Evolutionary conservation across 139 green algal genomes (phyloP), one percentile per base, ranked within the genome.

Genomic region (Zygnema circumcarinatum): DNA sequence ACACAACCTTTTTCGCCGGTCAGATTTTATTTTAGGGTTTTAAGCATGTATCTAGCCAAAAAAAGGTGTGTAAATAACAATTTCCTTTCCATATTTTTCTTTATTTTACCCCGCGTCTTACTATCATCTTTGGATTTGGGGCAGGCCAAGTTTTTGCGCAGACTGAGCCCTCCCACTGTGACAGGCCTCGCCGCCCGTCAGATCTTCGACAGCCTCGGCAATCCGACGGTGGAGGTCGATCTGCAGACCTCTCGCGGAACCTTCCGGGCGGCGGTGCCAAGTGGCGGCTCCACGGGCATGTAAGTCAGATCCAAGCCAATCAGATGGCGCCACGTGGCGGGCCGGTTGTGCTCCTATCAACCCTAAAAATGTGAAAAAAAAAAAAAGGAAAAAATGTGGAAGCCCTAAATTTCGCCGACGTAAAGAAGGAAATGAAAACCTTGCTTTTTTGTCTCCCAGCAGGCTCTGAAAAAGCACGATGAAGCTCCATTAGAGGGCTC

Each of bases 181-280:
- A 80, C 40, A 2, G 86, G 79, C 7, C 41, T 90, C 1, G 25
- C 53, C 16, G 97, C 92, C 42, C 94, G 97, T 52, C 95, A 98
- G 94, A 96, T 99, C 79, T 93, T 98, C 52, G 97, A 99, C 94
- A 97, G 94, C 0, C 94, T 97, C 31, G 97, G 97, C 83, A 99
- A 98, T 93, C 97, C 97, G 35, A 99, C 97, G 11, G 95, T 98
- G 32, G 96, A 98, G 93, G 89, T 67, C 1, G 95, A 98, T 41
- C 94, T 99, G 32, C 90, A 93, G 90, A 99, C 97, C 0, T 67
- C 95, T 88, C 98, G 97, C 90, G 97, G 97, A 68, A 96, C 91
- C 62, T 99, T 97, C 91, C 90, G 95, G 16, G 97, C 96, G 29
- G 94, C 95, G 7, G 96, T 98, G 35, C 97, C 97, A 52, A 95